phyloP scores from a whole-genome alignment of 805 yeast species.

The Lachancea quebecensis region DNA sequence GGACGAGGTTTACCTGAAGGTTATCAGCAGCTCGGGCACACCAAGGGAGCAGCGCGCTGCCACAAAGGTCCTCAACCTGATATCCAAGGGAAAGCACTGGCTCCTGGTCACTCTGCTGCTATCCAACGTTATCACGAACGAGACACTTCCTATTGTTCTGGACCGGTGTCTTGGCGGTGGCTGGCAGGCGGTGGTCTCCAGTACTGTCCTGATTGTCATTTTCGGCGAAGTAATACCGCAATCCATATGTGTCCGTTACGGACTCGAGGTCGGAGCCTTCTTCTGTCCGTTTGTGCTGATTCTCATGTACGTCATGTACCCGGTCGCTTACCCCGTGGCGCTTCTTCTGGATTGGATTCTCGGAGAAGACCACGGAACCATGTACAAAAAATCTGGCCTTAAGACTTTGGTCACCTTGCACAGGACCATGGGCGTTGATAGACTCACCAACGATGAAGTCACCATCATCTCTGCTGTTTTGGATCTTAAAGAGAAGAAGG shows the following conservation, averaged over 20 bases:
- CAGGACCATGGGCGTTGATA: constrained; percentile 89
- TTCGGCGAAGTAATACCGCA: constrained; percentile 98
- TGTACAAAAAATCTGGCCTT: constrained; percentile 86
- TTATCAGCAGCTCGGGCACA: constrained; percentile 83
- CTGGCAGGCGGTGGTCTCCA: constrained; percentile 88
- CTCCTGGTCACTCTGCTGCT: constrained; percentile 81
- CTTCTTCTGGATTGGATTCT: constrained; percentile 67
- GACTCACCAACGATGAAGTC: constrained; percentile 90
- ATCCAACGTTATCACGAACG: constrained; percentile 88
- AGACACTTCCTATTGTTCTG: constrained; percentile 86
- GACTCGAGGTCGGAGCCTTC: constrained; percentile 82
- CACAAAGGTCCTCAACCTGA: constrained; percentile 58
- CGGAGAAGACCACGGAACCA: constrained; percentile 95
- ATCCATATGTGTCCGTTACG: constrained; percentile 85
- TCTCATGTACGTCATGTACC: constrained; percentile 86
- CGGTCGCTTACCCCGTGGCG: constrained; percentile 88
- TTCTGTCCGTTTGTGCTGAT: constrained; percentile 81
- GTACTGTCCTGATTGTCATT: constrained; percentile 88
- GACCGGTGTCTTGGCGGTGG: constrained; percentile 96
- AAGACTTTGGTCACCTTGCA: constrained; percentile 91
- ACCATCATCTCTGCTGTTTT: constrained; percentile 91
- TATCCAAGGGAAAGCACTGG: constrained; percentile 91
- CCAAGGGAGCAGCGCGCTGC: constrained; percentile 61
- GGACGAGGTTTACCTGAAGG: constrained; percentile 90
- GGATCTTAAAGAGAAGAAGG: constrained; percentile 88